Base-by-base conservation (phyloP, 2,329 filamentous ascomycete species). In the Cylindrodendrum hubeiense region DNA sequence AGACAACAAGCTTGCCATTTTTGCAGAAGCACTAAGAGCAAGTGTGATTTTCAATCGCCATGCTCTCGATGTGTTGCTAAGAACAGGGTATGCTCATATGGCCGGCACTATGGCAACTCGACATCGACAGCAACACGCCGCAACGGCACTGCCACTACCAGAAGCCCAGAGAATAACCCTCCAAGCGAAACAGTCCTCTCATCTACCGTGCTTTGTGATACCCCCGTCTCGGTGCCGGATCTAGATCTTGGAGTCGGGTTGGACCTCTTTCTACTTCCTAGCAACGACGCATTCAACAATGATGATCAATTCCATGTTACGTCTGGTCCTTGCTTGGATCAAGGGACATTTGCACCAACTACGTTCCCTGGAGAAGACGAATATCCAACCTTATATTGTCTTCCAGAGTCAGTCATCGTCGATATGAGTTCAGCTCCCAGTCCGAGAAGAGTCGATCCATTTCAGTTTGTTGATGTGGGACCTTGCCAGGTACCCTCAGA, bases 21-120 rank as follows among this genome's bases (percentile, higher is more conserved):
- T 17, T 59, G 55, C 22, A 39, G 44, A 39, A 28, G 24, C n/a
- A 59, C 44, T 5, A 59, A 59, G 30, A 59, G 46, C 55, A 59
- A 59, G 33, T 58, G 55, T 4, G 44, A 59, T 59, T 59, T 59
- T n/a, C 15, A 15, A 22, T 28, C 12, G 10, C 55, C 55, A 12
- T 59, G 55, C 34, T 51, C 46, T 4, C 19, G 46, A n/a, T 59
- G 46, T 30, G 33, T 21, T 30, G 13, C 30, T 22, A 50, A 21
- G 15, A 15, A 51, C 10, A 33, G 4, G 12, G 3, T n/a, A 15
- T 59, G 55, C 17, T 41, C 34, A 5, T 51, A 50, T 22, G 55
- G 22, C 7, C 13, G 24, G 33, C 21, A 30, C 17, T 26, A 34
- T 19, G 46, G 4, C 3, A 5, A 2, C 19, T 28, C 30, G 17